These are phyloP conservation scores for Penicillium canescens DNA, from an alignment of 495 filamentous ascomycete species.

Conservation along the genomic window DNA sequence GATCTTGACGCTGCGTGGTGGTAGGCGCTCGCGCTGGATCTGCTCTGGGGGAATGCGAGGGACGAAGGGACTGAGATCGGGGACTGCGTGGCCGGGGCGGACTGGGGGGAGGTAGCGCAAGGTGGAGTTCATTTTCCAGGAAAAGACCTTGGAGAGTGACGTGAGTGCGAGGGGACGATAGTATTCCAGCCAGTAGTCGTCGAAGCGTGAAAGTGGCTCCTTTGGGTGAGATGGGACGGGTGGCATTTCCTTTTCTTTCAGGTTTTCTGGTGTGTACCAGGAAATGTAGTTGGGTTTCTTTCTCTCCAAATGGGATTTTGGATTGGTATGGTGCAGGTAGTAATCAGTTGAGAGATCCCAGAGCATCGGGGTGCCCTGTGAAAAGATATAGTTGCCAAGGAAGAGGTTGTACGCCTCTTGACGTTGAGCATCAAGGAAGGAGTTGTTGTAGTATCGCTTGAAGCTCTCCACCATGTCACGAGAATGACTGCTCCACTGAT, in stretches of 20 bases:
- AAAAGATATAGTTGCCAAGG: slow-evolving; percentile 92
- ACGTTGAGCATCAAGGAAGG: slow-evolving; percentile 91
- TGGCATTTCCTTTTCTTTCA: slow-evolving; percentile 61
- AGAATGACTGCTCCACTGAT: slow-evolving; percentile 97
- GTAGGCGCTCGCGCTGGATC: slow-evolving; percentile 37
- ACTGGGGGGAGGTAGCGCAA: slow-evolving; percentile 72
- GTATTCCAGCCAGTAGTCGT: slow-evolving; percentile 99
- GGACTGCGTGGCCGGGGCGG: slow-evolving; percentile 64
- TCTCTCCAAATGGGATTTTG: slow-evolving; percentile 67
- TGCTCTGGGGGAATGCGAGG: slow-evolving; percentile 58
- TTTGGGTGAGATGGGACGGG: slow-evolving; percentile 46
- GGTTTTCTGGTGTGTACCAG: slow-evolving; percentile 82
- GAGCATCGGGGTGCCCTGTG: slow-evolving; percentile 90
- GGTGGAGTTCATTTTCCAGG: slow-evolving; percentile 86
- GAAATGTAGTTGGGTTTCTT: slow-evolving; percentile 70
- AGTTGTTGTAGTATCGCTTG: slow-evolving; percentile 99
- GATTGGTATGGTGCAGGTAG: slow-evolving; percentile 90
- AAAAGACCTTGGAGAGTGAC: slow-evolving; percentile 84
- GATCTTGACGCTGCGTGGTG: slow-evolving; percentile 45
- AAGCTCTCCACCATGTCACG: slow-evolving; percentile 99
- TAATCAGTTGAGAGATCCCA: slow-evolving; percentile 97
- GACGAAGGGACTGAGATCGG: slow-evolving; percentile 81
- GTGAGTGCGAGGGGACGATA: slow-evolving; percentile 86
- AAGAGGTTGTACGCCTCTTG: slow-evolving; percentile 99
- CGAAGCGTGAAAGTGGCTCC: slow-evolving; percentile 68